Evolutionary conservation across 2,329 filamentous ascomycete genomes (phyloP), one percentile per base, ranked within the genome.

Genomic region (Claviceps citrina): DNA sequence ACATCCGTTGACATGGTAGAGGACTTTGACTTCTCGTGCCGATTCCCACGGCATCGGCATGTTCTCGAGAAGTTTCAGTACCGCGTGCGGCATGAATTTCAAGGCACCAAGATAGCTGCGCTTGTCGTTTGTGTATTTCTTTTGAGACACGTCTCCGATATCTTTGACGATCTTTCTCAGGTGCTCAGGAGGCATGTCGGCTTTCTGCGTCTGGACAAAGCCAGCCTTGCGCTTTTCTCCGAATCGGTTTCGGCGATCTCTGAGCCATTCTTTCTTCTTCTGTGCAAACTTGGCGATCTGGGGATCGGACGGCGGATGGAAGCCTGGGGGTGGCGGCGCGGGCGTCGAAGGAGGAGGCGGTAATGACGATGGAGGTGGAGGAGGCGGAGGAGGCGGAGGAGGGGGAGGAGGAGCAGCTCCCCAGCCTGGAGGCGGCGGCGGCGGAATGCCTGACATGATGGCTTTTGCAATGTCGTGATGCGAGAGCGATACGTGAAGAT

Each of bases 41-140:
- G 86, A 91, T 65, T 98, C 91, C 91, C 91, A 98, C 0, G 91
- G 91, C 91, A 98, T 98, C 4, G 91, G 91, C 91, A 98, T 98
- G 54, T 98, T 98, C 66, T 98, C 91, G 42, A 98, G 63, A 19
- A 98, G 71, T 67, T 98, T 98, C 65, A 98, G 65, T 9, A 98
- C 91, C 5, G 91, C 91, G 58, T 98, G 91, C 1, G 91, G 91
- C 91, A 98, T 98, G 65, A 95, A 98, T 65, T 98, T 98, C 47
- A 98, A 65, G 26, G 93, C 91, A 46, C 93, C 93, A 36, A 98
- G 72, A 60, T 98, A 98, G 63, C 87, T 95, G 50, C 91, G 77
- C 71, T 98, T 98, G 67, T 98, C 91, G 56, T 82, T 94, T 49
- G 85, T 95, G 68, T 95, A 98, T 62, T 95, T 96, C 68, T 95